phyloP scores from a whole-genome alignment of 768 basidiomycete species.

The Coprinellus micaceus region DNA sequence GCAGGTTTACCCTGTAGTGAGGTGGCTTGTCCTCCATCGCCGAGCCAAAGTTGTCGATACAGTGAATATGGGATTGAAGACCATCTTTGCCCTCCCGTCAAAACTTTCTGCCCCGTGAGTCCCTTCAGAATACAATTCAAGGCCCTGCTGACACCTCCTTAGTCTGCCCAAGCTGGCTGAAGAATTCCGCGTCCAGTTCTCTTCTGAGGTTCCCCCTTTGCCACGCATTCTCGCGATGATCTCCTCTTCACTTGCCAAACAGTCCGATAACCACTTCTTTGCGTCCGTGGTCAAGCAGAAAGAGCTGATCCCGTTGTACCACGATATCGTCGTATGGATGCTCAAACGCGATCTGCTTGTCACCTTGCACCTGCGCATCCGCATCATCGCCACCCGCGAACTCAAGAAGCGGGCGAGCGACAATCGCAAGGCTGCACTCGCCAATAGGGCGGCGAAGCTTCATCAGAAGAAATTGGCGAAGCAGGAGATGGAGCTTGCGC shows the following conservation, averaged over 20 bases:
- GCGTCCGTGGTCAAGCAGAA: constrained; percentile 71
- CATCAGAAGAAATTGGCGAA: background rate
- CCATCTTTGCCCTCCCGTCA: constrained; percentile 73
- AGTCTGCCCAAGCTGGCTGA: constrained; percentile 52
- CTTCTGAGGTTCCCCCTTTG: constrained; percentile 60
- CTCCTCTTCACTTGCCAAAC: constrained; percentile 62
- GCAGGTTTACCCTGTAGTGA: constrained; percentile 86
- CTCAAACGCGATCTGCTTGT: constrained; percentile 82
- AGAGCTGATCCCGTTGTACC: constrained; percentile 65
- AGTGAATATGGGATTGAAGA: constrained; percentile 75
- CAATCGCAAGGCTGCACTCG: constrained; percentile 36
- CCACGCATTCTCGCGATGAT: constrained; percentile 72
- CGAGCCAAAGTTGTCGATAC: constrained; percentile 87
- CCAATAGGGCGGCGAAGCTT: constrained; percentile 16
- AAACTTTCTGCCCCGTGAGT: constrained; percentile 61
- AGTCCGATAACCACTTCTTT: constrained; percentile 72
- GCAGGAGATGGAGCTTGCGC: background rate
- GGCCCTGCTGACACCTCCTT: background rate
- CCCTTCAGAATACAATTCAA: constrained; percentile 12
- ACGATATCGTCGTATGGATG: constrained; percentile 88
- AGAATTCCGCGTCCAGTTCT: constrained; percentile 64
- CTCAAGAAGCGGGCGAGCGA: constrained; percentile 70
- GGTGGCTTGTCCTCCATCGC: constrained; percentile 87
- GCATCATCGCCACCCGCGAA: constrained; percentile 73
- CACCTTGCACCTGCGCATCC: constrained; percentile 80